Conservation (phyloP, 495 filamentous ascomycete species). For the Clohesyomyces aquaticus region DNA sequence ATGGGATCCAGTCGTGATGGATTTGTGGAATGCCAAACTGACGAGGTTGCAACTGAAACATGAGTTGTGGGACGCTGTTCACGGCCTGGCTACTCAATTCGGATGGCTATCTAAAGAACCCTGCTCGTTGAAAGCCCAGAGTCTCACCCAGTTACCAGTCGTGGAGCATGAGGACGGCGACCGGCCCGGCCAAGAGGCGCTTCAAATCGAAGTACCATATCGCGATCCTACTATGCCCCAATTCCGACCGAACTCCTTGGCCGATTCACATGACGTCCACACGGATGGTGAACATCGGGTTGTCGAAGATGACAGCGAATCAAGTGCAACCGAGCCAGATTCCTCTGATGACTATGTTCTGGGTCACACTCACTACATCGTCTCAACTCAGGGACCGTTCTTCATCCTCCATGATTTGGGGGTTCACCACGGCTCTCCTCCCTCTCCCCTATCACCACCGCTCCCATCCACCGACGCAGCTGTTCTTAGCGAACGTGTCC, state of each 20-base stretch:
- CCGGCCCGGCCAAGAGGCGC: slow-evolving; percentile 1
- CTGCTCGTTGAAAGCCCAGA: not conserved
- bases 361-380: not conserved
- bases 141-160: too few species aligned
- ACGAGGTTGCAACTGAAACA: slow-evolving; percentile 25
- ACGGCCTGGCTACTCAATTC: slow-evolving; percentile 10
- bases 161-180: too few species aligned
- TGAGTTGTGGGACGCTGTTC: slow-evolving; percentile 20
- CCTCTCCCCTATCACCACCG: not conserved
- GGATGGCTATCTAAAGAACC: slow-evolving; percentile 24
- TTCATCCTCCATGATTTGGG: slow-evolving; percentile 1
- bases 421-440: not conserved
- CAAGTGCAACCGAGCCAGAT: not conserved
- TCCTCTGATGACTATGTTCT: not conserved
- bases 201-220: not conserved
- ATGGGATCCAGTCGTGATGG: slow-evolving; percentile 3
- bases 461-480: not conserved
- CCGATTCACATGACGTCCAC: not conserved
- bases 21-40: slow-evolving; percentile 38
- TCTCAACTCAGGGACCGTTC: not conserved
- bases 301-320: not conserved
- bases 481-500: not conserved
- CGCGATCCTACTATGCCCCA: slow-evolving; percentile 38
- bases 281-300: not conserved
- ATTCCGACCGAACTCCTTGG: slow-evolving; percentile 37